A percentile compares a stretch with the other conserved stretches of the same genome.
Evolutionary conservation across 805 yeast genomes (phyloP).

Genomic region (Maudiozyma barnettii): DNA sequence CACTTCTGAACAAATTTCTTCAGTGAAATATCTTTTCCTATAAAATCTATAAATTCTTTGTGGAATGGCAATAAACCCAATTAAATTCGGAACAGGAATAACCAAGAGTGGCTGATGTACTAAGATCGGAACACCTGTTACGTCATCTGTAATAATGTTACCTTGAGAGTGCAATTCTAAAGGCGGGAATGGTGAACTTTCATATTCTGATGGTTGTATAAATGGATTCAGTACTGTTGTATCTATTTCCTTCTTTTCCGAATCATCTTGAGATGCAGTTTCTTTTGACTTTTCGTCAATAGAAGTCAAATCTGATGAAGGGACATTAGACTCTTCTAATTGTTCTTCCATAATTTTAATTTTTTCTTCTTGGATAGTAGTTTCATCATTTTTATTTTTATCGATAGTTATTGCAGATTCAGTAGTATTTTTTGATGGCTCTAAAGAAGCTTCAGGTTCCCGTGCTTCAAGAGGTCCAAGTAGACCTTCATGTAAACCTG

Average conservation of each 20-base stretch:
- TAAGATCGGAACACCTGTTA: constrained; percentile 40
- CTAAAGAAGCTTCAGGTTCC: constrained; percentile 7
- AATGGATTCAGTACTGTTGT: constrained; percentile 49
- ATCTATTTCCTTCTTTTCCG: constrained; percentile 9
- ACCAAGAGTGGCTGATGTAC: constrained; percentile 73
- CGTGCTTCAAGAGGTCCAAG: constrained; percentile 76
- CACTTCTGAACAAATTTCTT: constrained; percentile 50
- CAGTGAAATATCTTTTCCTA: constrained; percentile 61
- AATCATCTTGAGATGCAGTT: constrained; percentile 6
- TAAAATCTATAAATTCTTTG: constrained; percentile 69
- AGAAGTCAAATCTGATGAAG: neutral
- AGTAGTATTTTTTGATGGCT: constrained; percentile 1
- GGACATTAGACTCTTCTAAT: neutral
- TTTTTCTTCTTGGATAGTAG: neutral
- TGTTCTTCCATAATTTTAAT: constrained; percentile 1
- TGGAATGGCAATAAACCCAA: constrained; percentile 75
- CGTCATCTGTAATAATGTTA: constrained; percentile 22
- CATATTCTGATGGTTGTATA: constrained; percentile 50
- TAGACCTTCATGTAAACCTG: constrained; percentile 90
- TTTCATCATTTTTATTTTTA: constrained; percentile 9
- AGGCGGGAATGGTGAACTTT: constrained; percentile 45
- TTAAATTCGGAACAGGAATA: constrained; percentile 62
- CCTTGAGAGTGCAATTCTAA: neutral
- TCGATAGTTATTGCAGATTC: neutral
- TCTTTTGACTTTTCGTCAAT: constrained; percentile 3